These are phyloP conservation scores for Eimeria sp. DNA, from an alignment of 169 alveolate genomes.

Conservation along the genomic window DNA sequence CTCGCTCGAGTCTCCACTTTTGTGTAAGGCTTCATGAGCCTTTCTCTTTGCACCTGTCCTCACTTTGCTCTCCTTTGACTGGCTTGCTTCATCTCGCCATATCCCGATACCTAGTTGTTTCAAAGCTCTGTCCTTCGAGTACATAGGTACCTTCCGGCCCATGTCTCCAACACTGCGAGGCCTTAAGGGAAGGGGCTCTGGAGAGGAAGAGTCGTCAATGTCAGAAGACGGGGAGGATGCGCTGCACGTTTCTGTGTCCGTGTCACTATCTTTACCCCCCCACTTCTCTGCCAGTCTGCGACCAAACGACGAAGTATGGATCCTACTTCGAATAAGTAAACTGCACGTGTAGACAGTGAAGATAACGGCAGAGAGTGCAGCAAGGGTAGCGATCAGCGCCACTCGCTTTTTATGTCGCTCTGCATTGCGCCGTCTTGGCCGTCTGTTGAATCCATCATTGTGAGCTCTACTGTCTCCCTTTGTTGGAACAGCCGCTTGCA, in stretches of 20 bases:
- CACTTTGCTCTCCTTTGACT: background rate
- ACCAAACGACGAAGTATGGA: background rate
- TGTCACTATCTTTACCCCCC: background rate
- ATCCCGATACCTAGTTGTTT: background rate
- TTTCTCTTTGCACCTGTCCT: background rate
- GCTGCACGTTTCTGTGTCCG: background rate
- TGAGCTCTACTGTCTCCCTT: background rate
- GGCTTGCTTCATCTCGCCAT: no score
- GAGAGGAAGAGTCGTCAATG: background rate
- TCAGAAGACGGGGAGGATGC: background rate
- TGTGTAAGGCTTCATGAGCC: background rate
- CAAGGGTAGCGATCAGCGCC: background rate
- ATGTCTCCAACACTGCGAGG: background rate
- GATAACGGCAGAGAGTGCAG: background rate
- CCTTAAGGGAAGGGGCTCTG: background rate
- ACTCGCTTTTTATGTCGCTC: background rate
- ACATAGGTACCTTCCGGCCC: background rate
- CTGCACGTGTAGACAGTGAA: constrained; percentile 1
- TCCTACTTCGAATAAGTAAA: background rate
- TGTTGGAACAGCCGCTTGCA: background rate
- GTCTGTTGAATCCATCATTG: background rate
- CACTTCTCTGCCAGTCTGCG: background rate
- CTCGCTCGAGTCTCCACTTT: background rate
- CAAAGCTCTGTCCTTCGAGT: background rate
- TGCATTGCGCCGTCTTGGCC: background rate